Conservation (phyloP, 768 basidiomycete genomes). For the Suillus lakei region DNA sequence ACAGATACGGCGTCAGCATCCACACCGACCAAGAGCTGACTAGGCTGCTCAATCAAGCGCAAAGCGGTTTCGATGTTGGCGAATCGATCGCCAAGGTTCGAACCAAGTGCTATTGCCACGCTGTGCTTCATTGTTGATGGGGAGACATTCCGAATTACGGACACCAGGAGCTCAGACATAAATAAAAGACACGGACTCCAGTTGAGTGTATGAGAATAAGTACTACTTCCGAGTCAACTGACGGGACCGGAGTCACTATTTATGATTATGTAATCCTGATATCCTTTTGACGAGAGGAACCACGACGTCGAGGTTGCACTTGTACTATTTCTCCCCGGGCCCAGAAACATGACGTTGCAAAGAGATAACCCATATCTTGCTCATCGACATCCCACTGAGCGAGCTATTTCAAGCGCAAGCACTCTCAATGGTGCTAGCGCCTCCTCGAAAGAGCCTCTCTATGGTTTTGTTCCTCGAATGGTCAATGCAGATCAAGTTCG, state of each 20-base stretch:
- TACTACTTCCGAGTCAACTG: too few relatives aligned
- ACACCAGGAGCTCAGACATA: not conserved
- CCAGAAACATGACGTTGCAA: not conserved
- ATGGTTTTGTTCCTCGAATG: slow-evolving; percentile 74
- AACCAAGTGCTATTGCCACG: slow-evolving; percentile 82
- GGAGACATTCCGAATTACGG: not conserved
- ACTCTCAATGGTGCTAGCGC: slow-evolving; percentile 9
- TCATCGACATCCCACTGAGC: slow-evolving; percentile 41
- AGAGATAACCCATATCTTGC: slow-evolving; percentile 61
- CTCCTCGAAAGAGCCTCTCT: slow-evolving; percentile 61
- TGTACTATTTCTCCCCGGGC: not conserved
- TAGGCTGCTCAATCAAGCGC: slow-evolving; percentile 63
- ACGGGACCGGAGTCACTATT: too few relatives aligned
- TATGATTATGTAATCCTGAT: not conserved
- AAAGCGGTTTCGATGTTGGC: slow-evolving; percentile 82
- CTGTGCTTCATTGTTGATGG: slow-evolving; percentile 25
- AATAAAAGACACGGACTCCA: not conserved
- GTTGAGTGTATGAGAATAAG: not conserved
- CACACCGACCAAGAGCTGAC: slow-evolving; percentile 29
- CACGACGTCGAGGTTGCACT: not conserved
- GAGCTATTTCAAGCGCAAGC: not conserved
- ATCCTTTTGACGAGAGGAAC: not conserved
- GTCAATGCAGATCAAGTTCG: slow-evolving; percentile 70
- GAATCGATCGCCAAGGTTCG: slow-evolving; percentile 89
- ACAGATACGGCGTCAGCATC: slow-evolving; percentile 43